These are phyloP conservation scores for Fraxinus angustifolia DNA, from an alignment of 305 asterid genomes.

Conservation along the genomic window DNA sequence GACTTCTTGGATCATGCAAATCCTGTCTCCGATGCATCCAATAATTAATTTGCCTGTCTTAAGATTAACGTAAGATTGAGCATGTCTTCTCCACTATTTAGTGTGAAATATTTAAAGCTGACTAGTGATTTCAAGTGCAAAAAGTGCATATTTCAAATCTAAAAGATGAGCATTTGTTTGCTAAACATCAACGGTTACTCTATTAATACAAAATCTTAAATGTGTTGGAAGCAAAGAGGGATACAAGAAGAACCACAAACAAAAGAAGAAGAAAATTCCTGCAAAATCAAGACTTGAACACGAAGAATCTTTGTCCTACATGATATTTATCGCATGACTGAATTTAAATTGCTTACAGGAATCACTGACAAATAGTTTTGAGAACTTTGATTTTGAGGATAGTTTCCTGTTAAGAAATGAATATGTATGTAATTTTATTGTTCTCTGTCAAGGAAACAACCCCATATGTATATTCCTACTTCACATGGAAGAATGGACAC, in stretches of 20 bases:
- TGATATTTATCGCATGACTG: neutral
- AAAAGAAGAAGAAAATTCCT: neutral
- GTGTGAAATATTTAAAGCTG: neutral
- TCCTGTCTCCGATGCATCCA: slow-evolving; percentile 28
- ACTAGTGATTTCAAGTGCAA: neutral
- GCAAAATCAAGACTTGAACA: neutral
- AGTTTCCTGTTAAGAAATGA: neutral
- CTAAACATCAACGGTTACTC: neutral
- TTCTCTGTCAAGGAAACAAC: neutral
- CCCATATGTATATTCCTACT: neutral
- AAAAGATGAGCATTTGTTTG: neutral
- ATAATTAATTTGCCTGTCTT: neutral
- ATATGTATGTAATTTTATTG: neutral
- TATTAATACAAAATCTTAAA: neutral
- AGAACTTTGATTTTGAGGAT: neutral
- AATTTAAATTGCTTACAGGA: neutral
- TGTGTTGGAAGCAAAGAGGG: neutral
- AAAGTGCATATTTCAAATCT: neutral
- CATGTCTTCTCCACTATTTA: neutral
- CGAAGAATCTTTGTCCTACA: neutral
- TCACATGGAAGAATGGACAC: neutral
- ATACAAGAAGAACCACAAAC: neutral
- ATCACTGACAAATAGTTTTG: neutral
- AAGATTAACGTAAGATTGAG: neutral
- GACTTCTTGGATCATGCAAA: slow-evolving; percentile 64